A percentile compares a stretch with the other conserved stretches of the same genome.
phyloP scores from a whole-genome alignment of 176 grass and related monocot genomes.

The Triticum urartu region DNA sequence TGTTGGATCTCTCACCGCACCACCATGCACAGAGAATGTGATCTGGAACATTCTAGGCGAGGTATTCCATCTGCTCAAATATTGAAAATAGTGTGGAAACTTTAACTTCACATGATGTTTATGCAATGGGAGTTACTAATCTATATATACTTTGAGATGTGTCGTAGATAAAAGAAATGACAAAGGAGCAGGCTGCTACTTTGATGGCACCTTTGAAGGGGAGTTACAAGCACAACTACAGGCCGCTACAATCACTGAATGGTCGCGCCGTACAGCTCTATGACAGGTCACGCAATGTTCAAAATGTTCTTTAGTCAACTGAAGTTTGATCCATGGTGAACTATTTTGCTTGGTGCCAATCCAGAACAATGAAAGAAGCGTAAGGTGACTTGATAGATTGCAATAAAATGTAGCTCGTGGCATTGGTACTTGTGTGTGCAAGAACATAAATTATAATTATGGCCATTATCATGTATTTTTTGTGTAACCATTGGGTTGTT shows the following conservation, averaged over 20 bases:
- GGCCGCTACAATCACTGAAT: slow-evolving; percentile 52
- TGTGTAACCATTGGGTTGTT: too few relatives aligned
- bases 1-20: slow-evolving; percentile 56
- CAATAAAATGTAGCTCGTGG: not conserved
- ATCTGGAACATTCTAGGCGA: slow-evolving; percentile 72
- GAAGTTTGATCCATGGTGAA: not conserved
- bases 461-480: too few relatives aligned
- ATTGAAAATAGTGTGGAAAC: not conserved
- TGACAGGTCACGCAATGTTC: not conserved
- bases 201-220: slow-evolving; percentile 53
- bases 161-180: slow-evolving; percentile 64
- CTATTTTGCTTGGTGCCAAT: not conserved
- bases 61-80: slow-evolving; percentile 23
- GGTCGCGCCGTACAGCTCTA: slow-evolving; percentile 57
- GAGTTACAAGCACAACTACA: slow-evolving; percentile 55
- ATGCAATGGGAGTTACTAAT: not conserved
- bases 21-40: slow-evolving; percentile 90
- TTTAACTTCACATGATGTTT: not conserved
- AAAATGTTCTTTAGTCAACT: not conserved
- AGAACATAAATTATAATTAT: too few relatives aligned
- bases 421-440: too few relatives aligned
- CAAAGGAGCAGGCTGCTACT: slow-evolving; percentile 56
- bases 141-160: not conserved
- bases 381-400: not conserved
- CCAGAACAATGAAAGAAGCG: not conserved